Base-by-base conservation (phyloP, 1,139 yeast species). In the Yamadazyma conglobata region DNA sequence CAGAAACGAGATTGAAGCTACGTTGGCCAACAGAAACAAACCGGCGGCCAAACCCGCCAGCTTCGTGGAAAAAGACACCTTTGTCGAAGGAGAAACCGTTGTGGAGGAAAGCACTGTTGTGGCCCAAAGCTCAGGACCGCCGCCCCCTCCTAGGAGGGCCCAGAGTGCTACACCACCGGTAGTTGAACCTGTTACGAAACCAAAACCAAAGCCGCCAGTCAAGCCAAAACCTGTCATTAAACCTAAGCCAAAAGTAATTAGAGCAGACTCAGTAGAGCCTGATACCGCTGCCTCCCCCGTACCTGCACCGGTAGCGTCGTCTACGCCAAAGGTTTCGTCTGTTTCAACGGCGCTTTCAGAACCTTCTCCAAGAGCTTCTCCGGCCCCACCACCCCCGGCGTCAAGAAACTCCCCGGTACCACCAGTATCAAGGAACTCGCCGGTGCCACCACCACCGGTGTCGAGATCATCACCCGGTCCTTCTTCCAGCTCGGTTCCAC, bases 241-340 rank as follows among this genome's bases (percentile, higher is more conserved):
- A 20, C 25, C 33, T 12, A 54, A 47, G 32, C 54, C 58, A 11
- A 39, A 24, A 13, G 10, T 39, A n/a, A 32, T 23, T 8, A 23
- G 10, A 5, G 19, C 11, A 11, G 7, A 5, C 14, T 5, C 23
- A 10, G 14, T 12, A 5, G n/a, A n/a, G n/a, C n/a, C n/a, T n/a
- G n/a, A n/a, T n/a, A n/a, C n/a, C n/a, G n/a, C n/a, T n/a, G n/a
- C n/a, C n/a, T n/a, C n/a, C n/a, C n/a, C n/a, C n/a, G n/a, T n/a
- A n/a, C n/a, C n/a, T n/a, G n/a, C n/a, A n/a, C n/a, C n/a, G n/a
- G n/a, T n/a, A n/a, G n/a, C n/a, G n/a, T n/a, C n/a, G n/a, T n/a
- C n/a, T n/a, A n/a, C n/a, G n/a, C n/a, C n/a, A n/a, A n/a, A 13
- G 4, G 6, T 11, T 21, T 21, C 23, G 7, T 8, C 14, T 5